Evolutionary conservation across 495 filamentous ascomycete genomes (phyloP).

Genomic region (Hypoxylon fragiforme): DNA sequence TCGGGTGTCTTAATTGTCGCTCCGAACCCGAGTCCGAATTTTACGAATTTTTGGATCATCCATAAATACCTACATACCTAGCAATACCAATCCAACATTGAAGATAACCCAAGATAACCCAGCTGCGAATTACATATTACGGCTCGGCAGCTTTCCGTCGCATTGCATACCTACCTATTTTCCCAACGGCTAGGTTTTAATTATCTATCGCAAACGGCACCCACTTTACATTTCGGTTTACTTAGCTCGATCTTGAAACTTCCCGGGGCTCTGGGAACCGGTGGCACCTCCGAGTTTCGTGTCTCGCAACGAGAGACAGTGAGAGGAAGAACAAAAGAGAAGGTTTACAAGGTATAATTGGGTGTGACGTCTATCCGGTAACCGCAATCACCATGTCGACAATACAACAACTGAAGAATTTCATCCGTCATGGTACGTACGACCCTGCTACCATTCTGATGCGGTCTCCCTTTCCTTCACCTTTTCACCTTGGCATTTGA

Average conservation of each 20-base stretch:
- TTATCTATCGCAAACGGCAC: constrained; percentile 5
- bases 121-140: constrained; percentile 6
- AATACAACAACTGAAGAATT: constrained; percentile 84
- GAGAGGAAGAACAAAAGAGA: constrained; percentile 11
- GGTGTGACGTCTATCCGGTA: constrained; percentile 12
- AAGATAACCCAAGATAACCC: too few species aligned
- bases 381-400: constrained; percentile 63
- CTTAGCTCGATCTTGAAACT: constrained; percentile 22
- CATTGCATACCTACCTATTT: background rate
- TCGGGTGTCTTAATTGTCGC: background rate
- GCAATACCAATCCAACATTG: too few species aligned
- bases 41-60: background rate
- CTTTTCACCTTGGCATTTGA: background rate
- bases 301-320: constrained; percentile 21
- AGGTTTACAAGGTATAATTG: background rate
- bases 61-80: background rate
- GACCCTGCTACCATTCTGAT: constrained; percentile 5
- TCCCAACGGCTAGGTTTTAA: background rate
- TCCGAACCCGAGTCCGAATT: background rate
- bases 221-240: constrained; percentile 7
- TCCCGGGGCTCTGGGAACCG: constrained; percentile 13
- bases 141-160: constrained; percentile 13
- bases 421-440: constrained; percentile 84
- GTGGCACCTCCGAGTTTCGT: constrained; percentile 16
- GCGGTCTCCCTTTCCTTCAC: constrained; percentile 3